phyloP scores from a whole-genome alignment of 306 rosid genomes.

The Cicer cuneatum region DNA sequence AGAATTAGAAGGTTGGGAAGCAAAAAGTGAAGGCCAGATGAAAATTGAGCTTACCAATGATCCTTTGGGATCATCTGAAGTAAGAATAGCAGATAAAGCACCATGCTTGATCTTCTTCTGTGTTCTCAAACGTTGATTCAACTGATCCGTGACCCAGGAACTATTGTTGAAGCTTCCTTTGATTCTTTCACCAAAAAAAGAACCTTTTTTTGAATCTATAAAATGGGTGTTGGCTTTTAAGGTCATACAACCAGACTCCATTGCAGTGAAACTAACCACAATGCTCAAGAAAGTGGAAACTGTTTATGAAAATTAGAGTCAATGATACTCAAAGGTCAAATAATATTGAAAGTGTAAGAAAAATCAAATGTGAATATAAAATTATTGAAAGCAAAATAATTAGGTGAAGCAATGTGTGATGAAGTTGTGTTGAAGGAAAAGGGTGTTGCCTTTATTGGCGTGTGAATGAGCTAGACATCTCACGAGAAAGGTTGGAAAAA shows the following conservation, averaged over 20 bases:
- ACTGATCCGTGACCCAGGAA: constrained; percentile 40
- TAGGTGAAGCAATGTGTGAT: constrained; percentile 44
- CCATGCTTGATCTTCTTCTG: constrained; percentile 55
- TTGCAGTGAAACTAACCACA: constrained; percentile 46
- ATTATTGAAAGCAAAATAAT: background rate
- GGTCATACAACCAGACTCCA: constrained; percentile 67
- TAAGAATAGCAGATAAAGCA: constrained; percentile 59
- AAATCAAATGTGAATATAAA: too few species aligned
- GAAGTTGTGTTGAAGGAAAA: constrained; percentile 49
- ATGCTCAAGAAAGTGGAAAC: constrained; percentile 5
- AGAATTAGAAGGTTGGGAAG: background rate
- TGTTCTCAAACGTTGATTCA: constrained; percentile 40
- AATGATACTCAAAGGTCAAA: background rate
- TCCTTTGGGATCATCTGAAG: constrained; percentile 59
- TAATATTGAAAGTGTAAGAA: too few species aligned
- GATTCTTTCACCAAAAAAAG: constrained; percentile 54
- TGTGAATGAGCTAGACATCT: constrained; percentile 37
- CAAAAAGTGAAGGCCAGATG: constrained; percentile 21
- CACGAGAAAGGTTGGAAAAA: constrained; percentile 50
- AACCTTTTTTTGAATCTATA: constrained; percentile 42
- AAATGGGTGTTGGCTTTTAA: constrained; percentile 57
- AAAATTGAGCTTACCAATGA: constrained; percentile 57
- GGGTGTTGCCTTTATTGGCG: constrained; percentile 49
- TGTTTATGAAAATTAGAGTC: background rate
- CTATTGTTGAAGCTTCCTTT: constrained; percentile 52